Evolutionary conservation across 257 asterid genomes (phyloP).

Genomic region (Asclepias syriaca): DNA sequence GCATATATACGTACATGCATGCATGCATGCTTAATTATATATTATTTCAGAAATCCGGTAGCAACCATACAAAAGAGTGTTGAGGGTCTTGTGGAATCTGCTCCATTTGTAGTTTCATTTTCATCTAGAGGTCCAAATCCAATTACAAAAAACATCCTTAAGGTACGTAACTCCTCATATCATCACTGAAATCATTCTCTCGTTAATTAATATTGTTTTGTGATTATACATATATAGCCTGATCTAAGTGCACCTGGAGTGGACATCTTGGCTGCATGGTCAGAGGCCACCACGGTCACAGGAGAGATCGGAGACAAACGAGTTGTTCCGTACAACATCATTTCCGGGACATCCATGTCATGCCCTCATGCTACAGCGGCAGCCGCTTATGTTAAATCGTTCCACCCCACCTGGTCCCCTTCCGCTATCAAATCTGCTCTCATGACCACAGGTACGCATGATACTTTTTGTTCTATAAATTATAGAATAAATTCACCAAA

Average conservation of each 20-base stretch:
- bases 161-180: neutral
- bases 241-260: slow-evolving; percentile 69
- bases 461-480: no score
- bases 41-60: neutral
- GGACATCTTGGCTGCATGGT: slow-evolving; percentile 73
- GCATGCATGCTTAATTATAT: neutral
- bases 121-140: slow-evolving; percentile 13
- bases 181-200: neutral
- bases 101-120: slow-evolving; percentile 10
- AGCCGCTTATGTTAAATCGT: slow-evolving; percentile 61
- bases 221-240: slow-evolving; percentile 30
- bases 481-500: no score
- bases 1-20: no score
- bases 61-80: slow-evolving; percentile 1
- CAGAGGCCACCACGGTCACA: slow-evolving; percentile 37
- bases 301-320: slow-evolving; percentile 37
- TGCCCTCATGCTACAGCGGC: slow-evolving; percentile 73
- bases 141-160: slow-evolving; percentile 5
- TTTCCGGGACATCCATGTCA: slow-evolving; percentile 67
- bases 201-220: no score
- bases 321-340: slow-evolving; percentile 44
- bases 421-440: slow-evolving; percentile 66
- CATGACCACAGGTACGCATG: slow-evolving; percentile 51
- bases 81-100: neutral
- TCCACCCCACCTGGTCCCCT: slow-evolving; percentile 65